Percentiles rank a stretch among this genome's conserved stretches.
Conservation (phyloP, 2,329 filamentous ascomycete species). For the Arthrobotrys sinensis region DNA sequence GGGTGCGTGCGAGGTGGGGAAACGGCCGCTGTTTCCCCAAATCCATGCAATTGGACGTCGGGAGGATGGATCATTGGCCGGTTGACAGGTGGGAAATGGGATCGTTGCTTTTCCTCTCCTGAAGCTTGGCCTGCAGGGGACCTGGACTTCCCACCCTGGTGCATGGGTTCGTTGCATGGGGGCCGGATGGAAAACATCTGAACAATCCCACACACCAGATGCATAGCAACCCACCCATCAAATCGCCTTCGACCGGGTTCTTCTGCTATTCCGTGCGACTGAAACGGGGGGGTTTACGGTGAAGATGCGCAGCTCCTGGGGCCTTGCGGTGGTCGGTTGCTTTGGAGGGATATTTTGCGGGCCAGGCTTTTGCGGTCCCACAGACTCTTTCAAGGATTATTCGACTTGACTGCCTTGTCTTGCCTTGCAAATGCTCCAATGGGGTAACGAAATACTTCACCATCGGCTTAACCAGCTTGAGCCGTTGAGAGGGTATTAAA, state of each 20-base stretch:
- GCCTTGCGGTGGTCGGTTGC: constrained; percentile 2
- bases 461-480: constrained; percentile 41
- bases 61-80: constrained; percentile 57
- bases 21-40: constrained; percentile 47
- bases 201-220: constrained; percentile 23
- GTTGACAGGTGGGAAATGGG: constrained; percentile 60
- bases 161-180: constrained; percentile 38
- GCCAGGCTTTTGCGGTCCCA: constrained; percentile 50
- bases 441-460: constrained; percentile 46
- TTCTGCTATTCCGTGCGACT: constrained; percentile 58
- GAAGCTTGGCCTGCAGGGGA: constrained; percentile 58
- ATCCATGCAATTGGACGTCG: constrained; percentile 54
- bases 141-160: constrained; percentile 38
- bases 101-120: constrained; percentile 58
- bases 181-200: constrained; percentile 33
- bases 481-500: constrained; percentile 61
- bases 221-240: constrained; percentile 13
- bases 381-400: constrained; percentile 31
- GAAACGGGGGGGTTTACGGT: constrained; percentile 45
- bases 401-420: constrained; percentile 36
- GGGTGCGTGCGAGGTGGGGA: constrained; percentile 45
- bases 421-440: constrained; percentile 37
- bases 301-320: constrained; percentile 34
- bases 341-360: constrained; percentile 40
- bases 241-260: constrained; percentile 45